Evolutionary conservation across 2,329 filamentous ascomycete genomes (phyloP).

Genomic region (Conoideocrella luteorostrata): DNA sequence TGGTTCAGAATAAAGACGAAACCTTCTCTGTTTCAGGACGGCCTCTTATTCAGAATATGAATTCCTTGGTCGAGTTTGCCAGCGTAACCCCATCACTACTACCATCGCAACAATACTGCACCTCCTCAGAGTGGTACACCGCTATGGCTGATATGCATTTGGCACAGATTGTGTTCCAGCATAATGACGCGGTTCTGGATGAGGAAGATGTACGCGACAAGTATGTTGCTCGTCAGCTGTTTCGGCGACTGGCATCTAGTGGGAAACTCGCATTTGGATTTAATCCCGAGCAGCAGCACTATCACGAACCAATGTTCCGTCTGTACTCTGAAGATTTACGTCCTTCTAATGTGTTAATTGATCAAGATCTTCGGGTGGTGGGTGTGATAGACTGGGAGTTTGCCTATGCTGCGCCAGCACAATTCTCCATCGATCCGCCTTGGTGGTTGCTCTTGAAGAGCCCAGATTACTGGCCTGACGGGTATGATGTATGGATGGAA

Average conservation of each 20-base stretch:
- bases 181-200: conserved; percentile 23
- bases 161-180: conserved; percentile 30
- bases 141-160: conserved; percentile 33
- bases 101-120: conserved; percentile 14
- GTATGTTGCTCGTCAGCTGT: conserved; percentile 35
- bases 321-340: conserved; percentile 30
- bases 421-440: conserved; percentile 28
- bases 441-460: conserved; percentile 32
- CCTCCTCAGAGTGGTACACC: conserved; percentile 27
- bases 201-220: conserved; percentile 36
- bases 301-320: conserved; percentile 12
- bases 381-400: conserved; percentile 37
- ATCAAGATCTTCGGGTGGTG: conserved; percentile 13
- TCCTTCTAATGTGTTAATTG: conserved; percentile 25
- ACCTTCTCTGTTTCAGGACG: conserved; percentile 23
- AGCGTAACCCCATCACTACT: conserved; percentile 16
- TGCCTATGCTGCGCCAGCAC: conserved; percentile 25
- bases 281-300: not conserved
- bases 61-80: conserved; percentile 23
- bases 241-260: conserved; percentile 25
- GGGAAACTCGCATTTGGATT: conserved; percentile 11
- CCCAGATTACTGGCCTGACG: conserved; percentile 25
- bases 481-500: conserved; percentile 22
- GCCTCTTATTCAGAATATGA: conserved; percentile 36
- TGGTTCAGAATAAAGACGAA: conserved; percentile 12